These are phyloP conservation scores for Infundibulicybe gibba DNA, from an alignment of 768 basidiomycete genomes.

Conservation along the genomic window DNA sequence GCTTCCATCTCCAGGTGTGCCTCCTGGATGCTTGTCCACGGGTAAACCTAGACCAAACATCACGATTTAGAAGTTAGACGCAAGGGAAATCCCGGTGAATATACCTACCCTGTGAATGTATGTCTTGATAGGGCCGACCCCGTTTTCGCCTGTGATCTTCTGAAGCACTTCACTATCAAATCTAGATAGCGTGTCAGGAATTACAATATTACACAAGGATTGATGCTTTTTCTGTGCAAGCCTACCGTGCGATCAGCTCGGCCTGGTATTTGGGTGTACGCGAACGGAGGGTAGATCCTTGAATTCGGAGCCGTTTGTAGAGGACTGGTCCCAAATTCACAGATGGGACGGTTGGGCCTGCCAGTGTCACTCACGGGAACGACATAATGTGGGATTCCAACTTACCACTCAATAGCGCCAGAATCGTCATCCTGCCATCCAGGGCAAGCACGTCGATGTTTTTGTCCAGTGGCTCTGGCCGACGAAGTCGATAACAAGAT, in stretches of 20 bases:
- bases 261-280: constrained; percentile 75
- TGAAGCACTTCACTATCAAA: constrained; percentile 54
- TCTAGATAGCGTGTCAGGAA: constrained; percentile 19
- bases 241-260: constrained; percentile 58
- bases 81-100: not conserved
- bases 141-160: constrained; percentile 54
- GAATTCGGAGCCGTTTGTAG: constrained; percentile 81
- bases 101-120: constrained; percentile 72
- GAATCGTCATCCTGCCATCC: constrained; percentile 73
- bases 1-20: not conserved
- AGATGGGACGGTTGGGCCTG: constrained; percentile 49
- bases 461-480: constrained; percentile 70
- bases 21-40: not conserved
- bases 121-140: constrained; percentile 59
- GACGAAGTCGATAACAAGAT: constrained; percentile 85
- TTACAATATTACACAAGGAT: not conserved
- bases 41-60: not conserved
- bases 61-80: not conserved
- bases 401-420: constrained; percentile 65
- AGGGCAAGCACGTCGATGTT: constrained; percentile 67
- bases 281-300: constrained; percentile 84
- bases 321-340: constrained; percentile 66
- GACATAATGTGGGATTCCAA: constrained; percentile 2
- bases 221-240: not conserved
- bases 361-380: not conserved